Base-by-base conservation (phyloP, 768 basidiomycete species). In the Pulveroboletus ravenelii region DNA sequence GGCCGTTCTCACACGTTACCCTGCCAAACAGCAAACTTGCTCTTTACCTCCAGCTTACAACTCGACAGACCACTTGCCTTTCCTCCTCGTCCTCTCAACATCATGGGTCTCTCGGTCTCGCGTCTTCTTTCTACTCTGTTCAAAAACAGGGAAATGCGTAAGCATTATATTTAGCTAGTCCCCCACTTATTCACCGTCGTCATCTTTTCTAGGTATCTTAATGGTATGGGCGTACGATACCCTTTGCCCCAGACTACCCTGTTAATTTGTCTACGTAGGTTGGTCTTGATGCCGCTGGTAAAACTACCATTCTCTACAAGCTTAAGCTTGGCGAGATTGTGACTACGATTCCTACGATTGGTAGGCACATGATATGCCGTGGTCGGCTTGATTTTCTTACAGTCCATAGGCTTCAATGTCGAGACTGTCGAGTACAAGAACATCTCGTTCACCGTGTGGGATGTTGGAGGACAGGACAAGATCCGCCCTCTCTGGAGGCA, bases 371-470 rank as follows among this genome's bases (percentile, higher is more conserved):
- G 53, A 52, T 50, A 51, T 41, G 36, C 36, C 37, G 15, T 40
- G 41, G 23, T 38, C 34, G 10, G 34, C 15, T 29, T 17, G 23
- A 7, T 29, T 41, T 53, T 52, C 48, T 57, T 44, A 61, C 64
- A 52, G 61, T 27, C n/a, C 36, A 20, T 59, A 97, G 96, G 96
- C 53, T 99, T 99, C 81, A 99, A 99, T 70, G 96, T 99, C 62
- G 96, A 99, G 81, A 98, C 96, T 54, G 96, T 99, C 60, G 95
- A 98, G 73, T 98, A 99, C 78, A 98, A 97, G 82, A 99, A 98
- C 80, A 97, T 98, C 59, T 96, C 93, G 23, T 99, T 99, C 84
- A 99, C 95, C 20, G 96, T 98, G 41, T 98, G 96, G 96, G 96
- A 99, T 75, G 96, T 99, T 57, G 96, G 96, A 82, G 96, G 95